These are phyloP conservation scores for Fusarium keratoplasticum DNA, from an alignment of 2,329 filamentous ascomycete species.

Conservation along the genomic window DNA sequence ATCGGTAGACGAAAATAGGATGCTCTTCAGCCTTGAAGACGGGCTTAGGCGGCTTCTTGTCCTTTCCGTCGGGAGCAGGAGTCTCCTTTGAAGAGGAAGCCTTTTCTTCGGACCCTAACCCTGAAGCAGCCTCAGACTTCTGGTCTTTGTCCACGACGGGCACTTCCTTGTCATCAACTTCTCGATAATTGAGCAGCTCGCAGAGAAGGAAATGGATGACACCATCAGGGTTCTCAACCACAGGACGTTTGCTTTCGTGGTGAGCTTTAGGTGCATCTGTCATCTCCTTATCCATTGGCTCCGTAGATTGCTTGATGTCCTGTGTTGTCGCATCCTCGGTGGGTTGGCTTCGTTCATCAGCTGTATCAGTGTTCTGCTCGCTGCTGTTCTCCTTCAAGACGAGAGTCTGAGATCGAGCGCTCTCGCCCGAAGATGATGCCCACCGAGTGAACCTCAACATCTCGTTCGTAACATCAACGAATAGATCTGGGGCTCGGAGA, in stretches of 20 bases:
- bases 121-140: conserved; percentile 50
- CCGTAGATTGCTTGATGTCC: conserved; percentile 71
- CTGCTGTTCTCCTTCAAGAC: conserved; percentile 54
- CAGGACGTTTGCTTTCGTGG: conserved; percentile 80
- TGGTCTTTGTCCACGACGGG: conserved; percentile 56
- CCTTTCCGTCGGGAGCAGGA: conserved; percentile 55
- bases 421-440: conserved; percentile 53
- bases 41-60: conserved; percentile 76
- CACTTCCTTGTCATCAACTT: conserved; percentile 87
- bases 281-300: conserved; percentile 69
- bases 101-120: conserved; percentile 39
- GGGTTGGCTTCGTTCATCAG: conserved; percentile 22
- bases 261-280: conserved; percentile 72
- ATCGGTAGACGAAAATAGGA: conserved; percentile 95
- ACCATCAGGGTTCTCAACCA: conserved; percentile 92
- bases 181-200: conserved; percentile 90
- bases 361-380: conserved; percentile 28
- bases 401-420: conserved; percentile 50
- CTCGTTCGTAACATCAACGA: conserved; percentile 89
- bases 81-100: conserved; percentile 48
- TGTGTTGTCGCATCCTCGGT: conserved; percentile 39
- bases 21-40: conserved; percentile 93
- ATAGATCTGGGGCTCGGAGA: conserved; percentile 84
- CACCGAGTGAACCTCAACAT: conserved; percentile 80
- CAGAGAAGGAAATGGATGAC: conserved; percentile 95